phyloP scores from a whole-genome alignment of 2,329 filamentous ascomycete genomes.

The Parafenestella ontariensis region DNA sequence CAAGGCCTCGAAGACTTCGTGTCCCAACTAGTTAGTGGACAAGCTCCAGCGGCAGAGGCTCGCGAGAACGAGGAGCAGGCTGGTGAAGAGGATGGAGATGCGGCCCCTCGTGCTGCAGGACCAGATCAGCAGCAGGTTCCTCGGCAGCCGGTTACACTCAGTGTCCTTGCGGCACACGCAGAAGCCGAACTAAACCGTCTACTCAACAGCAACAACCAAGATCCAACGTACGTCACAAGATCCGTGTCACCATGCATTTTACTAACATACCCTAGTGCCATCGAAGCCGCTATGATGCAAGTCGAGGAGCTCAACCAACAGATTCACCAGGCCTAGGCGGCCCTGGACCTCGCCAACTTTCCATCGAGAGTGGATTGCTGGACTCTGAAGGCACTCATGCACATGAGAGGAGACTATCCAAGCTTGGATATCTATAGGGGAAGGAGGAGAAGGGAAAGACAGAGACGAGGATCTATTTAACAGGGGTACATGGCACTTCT shows the following conservation, averaged over 20 bases:
- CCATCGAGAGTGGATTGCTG: neutral
- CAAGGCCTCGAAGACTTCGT: neutral
- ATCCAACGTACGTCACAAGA: neutral
- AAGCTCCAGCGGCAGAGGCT: neutral
- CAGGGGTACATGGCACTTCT: neutral
- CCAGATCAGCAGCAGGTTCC: neutral
- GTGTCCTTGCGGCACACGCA: neutral
- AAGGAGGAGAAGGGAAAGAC: neutral
- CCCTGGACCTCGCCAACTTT: neutral
- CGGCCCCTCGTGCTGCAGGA: neutral
- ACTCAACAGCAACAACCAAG: neutral
- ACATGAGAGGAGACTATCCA: neutral
- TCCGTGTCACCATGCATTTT: neutral
- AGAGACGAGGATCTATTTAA: neutral
- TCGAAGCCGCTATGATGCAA: neutral
- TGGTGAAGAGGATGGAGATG: neutral
- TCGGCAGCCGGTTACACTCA: neutral
- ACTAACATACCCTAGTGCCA: neutral
- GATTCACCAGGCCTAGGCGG: neutral
- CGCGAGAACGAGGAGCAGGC: neutral
- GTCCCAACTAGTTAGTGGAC: neutral
- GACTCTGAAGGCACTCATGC: neutral
- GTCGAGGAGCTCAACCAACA: neutral
- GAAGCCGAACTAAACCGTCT: neutral
- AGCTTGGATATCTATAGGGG: neutral